Percentiles rank a stretch among this genome's conserved stretches.
Evolutionary conservation across 306 rosid genomes (phyloP).

Genomic region (Trifolium dubium): DNA sequence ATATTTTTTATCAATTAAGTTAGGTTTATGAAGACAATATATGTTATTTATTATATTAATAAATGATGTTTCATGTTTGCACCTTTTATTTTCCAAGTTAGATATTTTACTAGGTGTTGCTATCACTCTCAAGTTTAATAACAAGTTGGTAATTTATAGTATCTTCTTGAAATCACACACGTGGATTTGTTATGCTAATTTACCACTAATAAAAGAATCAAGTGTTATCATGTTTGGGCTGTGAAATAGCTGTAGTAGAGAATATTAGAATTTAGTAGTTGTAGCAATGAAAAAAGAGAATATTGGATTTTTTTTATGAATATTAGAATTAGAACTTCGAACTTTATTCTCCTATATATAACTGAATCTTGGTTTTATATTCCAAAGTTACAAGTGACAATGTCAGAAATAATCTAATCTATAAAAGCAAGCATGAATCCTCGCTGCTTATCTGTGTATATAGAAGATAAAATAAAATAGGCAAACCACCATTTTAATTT

Average conservation of each 20-base stretch:
- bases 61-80: neutral
- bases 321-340: conserved; percentile 38
- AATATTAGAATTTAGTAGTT: neutral
- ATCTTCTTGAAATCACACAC: conserved; percentile 34
- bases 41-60: no score
- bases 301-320: neutral
- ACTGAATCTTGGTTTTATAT: conserved; percentile 44
- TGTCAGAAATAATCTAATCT: conserved; percentile 32
- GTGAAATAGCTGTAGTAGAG: conserved; percentile 30
- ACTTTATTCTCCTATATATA: conserved; percentile 31
- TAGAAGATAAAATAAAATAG: neutral
- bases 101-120: conserved; percentile 22
- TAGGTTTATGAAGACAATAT: no score
- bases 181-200: conserved; percentile 26
- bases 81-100: conserved; percentile 29
- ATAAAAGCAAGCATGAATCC: neutral
- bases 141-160: neutral
- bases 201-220: conserved; percentile 34
- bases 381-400: conserved; percentile 36
- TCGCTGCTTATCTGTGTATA: conserved; percentile 19
- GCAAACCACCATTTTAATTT: no score
- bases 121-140: conserved; percentile 27
- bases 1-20: no score
- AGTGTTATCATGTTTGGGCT: conserved; percentile 31
- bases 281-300: no score